phyloP scores from a whole-genome alignment of 83 land plant species.

The Larix sibirica region DNA sequence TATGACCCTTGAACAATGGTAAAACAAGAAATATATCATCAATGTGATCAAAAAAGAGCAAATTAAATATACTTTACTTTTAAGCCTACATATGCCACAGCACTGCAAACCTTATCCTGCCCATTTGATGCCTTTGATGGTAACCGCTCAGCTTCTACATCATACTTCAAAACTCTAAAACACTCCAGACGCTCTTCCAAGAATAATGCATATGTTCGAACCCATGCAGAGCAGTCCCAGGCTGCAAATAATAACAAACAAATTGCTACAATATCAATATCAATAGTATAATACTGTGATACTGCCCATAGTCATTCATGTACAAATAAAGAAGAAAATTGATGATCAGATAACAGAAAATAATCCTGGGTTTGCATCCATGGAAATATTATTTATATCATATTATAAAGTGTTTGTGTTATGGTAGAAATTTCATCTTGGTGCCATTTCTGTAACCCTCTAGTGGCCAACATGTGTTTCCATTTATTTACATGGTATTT shows the following conservation, averaged over 20 bases:
- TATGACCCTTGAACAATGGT: constrained; percentile 54
- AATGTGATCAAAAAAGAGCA: neutral
- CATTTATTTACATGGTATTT: too few relatives aligned
- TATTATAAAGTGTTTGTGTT: too few relatives aligned
- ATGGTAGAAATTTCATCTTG: too few relatives aligned
- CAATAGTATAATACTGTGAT: neutral
- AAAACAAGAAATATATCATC: neutral
- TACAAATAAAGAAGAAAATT: neutral
- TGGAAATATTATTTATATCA: too few relatives aligned
- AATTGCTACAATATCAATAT: neutral
- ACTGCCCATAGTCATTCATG: neutral
- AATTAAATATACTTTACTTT: neutral
- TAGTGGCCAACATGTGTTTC: too few relatives aligned
- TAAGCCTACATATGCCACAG: neutral
- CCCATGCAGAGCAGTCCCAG: constrained; percentile 98
- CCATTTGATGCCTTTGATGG: constrained; percentile 43
- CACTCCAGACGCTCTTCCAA: constrained; percentile 95
- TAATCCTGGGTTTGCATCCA: neutral
- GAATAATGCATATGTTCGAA: constrained; percentile 84
- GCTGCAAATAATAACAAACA: constrained; percentile 42
- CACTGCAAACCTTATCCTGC: constrained; percentile 50
- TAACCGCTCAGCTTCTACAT: constrained; percentile 79
- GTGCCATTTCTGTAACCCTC: too few relatives aligned
- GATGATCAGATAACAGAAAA: neutral
- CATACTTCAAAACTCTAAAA: constrained; percentile 83